Evolutionary conservation across 148 eudicot species (phyloP).

Genomic region (Chenopodium suecicum): DNA sequence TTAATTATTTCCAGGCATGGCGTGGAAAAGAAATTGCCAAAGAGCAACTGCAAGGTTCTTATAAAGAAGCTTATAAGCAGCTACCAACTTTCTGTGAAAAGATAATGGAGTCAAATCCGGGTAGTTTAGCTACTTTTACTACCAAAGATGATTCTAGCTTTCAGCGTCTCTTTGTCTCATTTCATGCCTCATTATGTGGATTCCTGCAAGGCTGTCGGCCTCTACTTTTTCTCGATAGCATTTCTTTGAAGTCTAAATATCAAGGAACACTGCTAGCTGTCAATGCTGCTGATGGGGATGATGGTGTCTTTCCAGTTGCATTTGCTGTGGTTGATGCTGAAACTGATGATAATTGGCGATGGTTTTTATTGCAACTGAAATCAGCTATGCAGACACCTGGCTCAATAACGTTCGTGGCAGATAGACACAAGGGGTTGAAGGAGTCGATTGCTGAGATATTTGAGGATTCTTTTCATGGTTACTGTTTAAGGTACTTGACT

Average conservation of each 20-base stretch:
- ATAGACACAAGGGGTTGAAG: slow-evolving; percentile 71
- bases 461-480: slow-evolving; percentile 63
- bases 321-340: slow-evolving; percentile 85
- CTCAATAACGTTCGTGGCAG: slow-evolving; percentile 72
- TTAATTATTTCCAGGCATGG: slow-evolving; percentile 96
- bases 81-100: slow-evolving; percentile 76
- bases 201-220: slow-evolving; percentile 91
- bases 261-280: slow-evolving; percentile 92
- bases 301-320: slow-evolving; percentile 92
- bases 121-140: slow-evolving; percentile 88
- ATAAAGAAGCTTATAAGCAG: slow-evolving; percentile 84
- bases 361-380: slow-evolving; percentile 79
- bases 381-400: slow-evolving; percentile 54
- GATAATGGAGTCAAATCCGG: slow-evolving; percentile 94
- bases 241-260: slow-evolving; percentile 78
- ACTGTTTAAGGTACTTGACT: slow-evolving; percentile 68
- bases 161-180: slow-evolving; percentile 85
- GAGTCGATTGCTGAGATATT: slow-evolving; percentile 74
- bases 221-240: slow-evolving; percentile 80
- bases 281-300: slow-evolving; percentile 85
- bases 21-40: slow-evolving; percentile 95
- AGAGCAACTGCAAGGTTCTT: slow-evolving; percentile 98
- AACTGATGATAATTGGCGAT: slow-evolving; percentile 84
- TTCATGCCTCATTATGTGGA: slow-evolving; percentile 78
- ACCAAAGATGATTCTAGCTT: slow-evolving; percentile 92